Evolutionary conservation across 257 asterid genomes (phyloP), one percentile per base, ranked within the genome.

Genomic region (Voacanga thouarsii): DNA sequence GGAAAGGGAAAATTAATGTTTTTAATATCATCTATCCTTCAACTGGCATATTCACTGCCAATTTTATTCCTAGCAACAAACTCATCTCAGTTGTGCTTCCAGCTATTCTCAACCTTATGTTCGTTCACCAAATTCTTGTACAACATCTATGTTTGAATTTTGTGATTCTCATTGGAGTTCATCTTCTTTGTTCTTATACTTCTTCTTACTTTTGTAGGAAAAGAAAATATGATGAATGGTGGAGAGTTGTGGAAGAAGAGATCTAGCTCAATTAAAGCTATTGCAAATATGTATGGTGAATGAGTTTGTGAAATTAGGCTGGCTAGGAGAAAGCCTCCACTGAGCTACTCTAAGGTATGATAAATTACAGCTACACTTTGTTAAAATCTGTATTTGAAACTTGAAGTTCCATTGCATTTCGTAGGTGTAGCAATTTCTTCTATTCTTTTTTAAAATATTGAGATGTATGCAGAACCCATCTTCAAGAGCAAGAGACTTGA

Each of bases 401-500:
- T 45, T 39, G 50, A 21, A 21, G n/a, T 70, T 12, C 28, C 16
- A 14, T 71, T 16, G 39, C 23, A 45, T 70, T 70, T 44, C 37
- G 9, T 24, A 28, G 39, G 0, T 1, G 23, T 24, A 9, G 68
- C 39, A 26, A 39, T 23, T 23, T 61, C 39, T 23, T 19, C 39
- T 61, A 39, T 30, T 61, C 16, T n/a, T 44, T 63, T 24, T 21
- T 74, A 51, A 64, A 37, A 70, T 39, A 9, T 19, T 21, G 51
- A 47, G 60, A 39, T 44, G 63, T 72, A 1, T 66, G 78, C 81
- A 79, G 82, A 82, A 80, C 81, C 82, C 82, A 18, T 72, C 81
- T 61, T 60, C 86, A 55, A 82, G 82, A 65, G 82, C 83, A 45
- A 83, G 92, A 74, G 94, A 89, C 83, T 89, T 87, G 71, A 91